Conservation (phyloP, 345 rosid genomes). For the Mallotus nudiflorus region DNA sequence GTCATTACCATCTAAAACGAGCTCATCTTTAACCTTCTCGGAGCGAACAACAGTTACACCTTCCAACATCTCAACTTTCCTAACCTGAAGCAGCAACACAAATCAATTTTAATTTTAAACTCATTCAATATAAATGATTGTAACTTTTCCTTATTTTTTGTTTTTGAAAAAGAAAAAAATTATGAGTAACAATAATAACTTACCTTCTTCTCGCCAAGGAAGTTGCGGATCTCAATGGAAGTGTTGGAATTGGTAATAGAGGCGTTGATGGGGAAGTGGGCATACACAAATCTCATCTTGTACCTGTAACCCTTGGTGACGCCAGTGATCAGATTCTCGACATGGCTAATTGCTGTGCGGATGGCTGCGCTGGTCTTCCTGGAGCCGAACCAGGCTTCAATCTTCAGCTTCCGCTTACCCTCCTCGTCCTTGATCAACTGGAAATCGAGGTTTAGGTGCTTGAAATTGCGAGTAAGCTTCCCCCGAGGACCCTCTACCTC, state of each 20-base stretch:
- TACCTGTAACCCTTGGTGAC: slow-evolving; percentile 1
- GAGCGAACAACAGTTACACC: slow-evolving; percentile 4
- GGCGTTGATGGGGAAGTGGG: slow-evolving; percentile 6
- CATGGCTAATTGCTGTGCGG: background rate
- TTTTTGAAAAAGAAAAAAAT: background rate
- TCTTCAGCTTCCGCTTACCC: background rate
- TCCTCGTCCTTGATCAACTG: background rate
- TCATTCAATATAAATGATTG: no score
- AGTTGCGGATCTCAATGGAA: slow-evolving; percentile 10
- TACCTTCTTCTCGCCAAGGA: slow-evolving; percentile 11
- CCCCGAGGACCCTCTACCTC: slow-evolving; percentile 4
- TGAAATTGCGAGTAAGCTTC: slow-evolving; percentile 9
- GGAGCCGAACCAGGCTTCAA: background rate
- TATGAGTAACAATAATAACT: background rate
- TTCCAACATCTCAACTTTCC: slow-evolving; percentile 11
- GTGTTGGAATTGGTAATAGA: background rate
- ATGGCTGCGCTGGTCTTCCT: slow-evolving; percentile 11
- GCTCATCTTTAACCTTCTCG: slow-evolving; percentile 8
- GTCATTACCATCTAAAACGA: slow-evolving; percentile 2
- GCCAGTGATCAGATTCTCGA: slow-evolving; percentile 8
- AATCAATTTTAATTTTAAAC: background rate
- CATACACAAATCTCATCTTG: slow-evolving; percentile 8
- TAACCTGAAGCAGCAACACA: background rate
- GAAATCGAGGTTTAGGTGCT: slow-evolving; percentile 8
- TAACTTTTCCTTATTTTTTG: no score